A percentile compares a stretch with the other conserved stretches of the same genome.
Conservation (phyloP, 345 rosid species). For the Trapa incisa region DNA sequence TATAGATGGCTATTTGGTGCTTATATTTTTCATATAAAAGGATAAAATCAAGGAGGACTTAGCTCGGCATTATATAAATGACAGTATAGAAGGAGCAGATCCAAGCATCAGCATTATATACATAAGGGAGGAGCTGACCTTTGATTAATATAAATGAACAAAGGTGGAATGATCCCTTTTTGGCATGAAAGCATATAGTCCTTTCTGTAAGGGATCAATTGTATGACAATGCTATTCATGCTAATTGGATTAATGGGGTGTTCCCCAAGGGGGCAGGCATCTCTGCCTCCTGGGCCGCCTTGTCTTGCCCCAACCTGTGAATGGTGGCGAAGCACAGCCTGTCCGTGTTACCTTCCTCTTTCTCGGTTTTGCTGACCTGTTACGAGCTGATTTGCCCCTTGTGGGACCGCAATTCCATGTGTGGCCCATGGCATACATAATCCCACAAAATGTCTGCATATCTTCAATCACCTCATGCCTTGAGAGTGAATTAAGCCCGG, state of each 20-base stretch:
- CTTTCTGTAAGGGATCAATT: neutral
- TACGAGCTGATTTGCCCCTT: conserved; percentile 22
- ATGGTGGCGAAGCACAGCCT: conserved; percentile 26
- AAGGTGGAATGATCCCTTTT: neutral
- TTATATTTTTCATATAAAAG: no score
- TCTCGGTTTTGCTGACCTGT: conserved; percentile 18
- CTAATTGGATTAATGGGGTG: conserved; percentile 33
- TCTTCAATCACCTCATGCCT: conserved; percentile 88
- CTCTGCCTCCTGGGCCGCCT: conserved; percentile 89
- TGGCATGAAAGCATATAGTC: neutral
- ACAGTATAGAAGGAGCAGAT: neutral
- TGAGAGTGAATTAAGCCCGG: conserved; percentile 73
- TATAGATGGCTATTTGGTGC: no score
- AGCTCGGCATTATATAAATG: neutral
- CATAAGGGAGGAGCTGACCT: neutral
- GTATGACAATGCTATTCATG: conserved; percentile 3
- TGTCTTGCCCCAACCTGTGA: conserved; percentile 83
- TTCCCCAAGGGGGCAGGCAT: conserved; percentile 46
- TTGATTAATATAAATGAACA: neutral
- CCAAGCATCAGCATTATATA: neutral
- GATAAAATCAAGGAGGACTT: no score
- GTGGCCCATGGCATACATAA: conserved; percentile 71
- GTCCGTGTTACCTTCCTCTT: conserved; percentile 24
- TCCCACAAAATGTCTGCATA: conserved; percentile 79
- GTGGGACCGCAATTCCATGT: conserved; percentile 53